Evolutionary conservation across 352 stramenopile species (phyloP), one percentile per base, ranked within the genome.

Genomic region (Pythium coloratum): DNA sequence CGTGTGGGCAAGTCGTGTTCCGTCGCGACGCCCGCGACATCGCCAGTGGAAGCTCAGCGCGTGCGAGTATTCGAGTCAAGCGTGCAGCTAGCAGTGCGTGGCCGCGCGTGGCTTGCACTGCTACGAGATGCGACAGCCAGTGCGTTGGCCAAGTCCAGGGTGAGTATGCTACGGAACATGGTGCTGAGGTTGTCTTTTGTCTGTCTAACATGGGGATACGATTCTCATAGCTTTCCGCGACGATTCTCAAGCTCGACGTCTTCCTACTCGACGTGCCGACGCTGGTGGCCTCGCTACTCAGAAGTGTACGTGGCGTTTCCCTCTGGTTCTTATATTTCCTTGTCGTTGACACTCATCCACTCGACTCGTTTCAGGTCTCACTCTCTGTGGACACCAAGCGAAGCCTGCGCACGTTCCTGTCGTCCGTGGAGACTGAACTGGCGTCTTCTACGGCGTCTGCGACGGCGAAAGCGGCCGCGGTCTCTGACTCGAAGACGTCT

Each of bases 201-300:
- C 28, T 30, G 28, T 30, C 28, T 51, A 10, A 66, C 47, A 5
- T 30, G 2, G 59, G 8, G 28, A 18, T 51, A 8, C 46, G 42
- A 8, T 51, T 9, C 47, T 4, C 10, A 13, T 61, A 76, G 69
- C 46, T 76, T 4, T 65, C 69, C 8, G 32, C 64, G 28, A 69
- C 64, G 5, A 66, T 76, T 12, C 55, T 76, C 20, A 77, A 75
- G 42, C 60, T 77, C 10, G 71, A 77, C 33, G 71, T 77, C 13
- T 75, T 73, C 28, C 56, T 77, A 0, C 71, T 77, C 58, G 59
- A 69, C 20, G 64, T 76, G 6, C 69, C 69, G 16, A 46, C 57
- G 16, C 42, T 67, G 0, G 55, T 71, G 14, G 16, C 42, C 3
- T 55, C 64, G 42, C 32, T 76, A 9, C 26, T 71, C 33, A 70